Percentiles rank a stretch among this genome's conserved stretches.
phyloP scores from a whole-genome alignment of 306 rosid species.

The Casuarina glauca region DNA sequence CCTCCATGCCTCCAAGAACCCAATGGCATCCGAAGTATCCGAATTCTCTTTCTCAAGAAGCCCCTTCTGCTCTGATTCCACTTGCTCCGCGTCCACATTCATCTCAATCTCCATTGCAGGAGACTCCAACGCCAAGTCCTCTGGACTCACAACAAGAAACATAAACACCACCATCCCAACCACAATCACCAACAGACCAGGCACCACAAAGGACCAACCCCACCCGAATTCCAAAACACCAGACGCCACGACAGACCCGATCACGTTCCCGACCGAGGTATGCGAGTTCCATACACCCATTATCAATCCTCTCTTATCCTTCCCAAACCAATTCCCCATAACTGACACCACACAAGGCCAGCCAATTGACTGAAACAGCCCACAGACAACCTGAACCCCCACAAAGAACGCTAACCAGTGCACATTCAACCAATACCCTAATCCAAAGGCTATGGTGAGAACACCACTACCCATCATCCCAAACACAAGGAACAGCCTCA shows the following conservation, averaged over 20 bases:
- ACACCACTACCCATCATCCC: conserved; percentile 94
- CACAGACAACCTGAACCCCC: conserved; percentile 74
- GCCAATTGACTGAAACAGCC: conserved; percentile 91
- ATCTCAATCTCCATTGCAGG: conserved; percentile 55
- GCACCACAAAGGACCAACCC: conserved; percentile 96
- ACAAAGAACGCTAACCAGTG: conserved; percentile 71
- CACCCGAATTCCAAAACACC: conserved; percentile 81
- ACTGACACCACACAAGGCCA: conserved; percentile 98
- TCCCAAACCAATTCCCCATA: conserved; percentile 87
- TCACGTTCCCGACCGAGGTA: conserved; percentile 85
- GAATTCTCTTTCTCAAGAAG: conserved; percentile 43
- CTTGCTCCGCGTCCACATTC: conserved; percentile 40
- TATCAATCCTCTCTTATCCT: conserved; percentile 81
- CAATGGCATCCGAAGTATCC: conserved; percentile 69
- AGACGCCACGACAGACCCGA: conserved; percentile 77
- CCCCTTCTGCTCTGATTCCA: conserved; percentile 67
- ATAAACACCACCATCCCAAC: conserved; percentile 62
- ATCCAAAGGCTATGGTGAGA: conserved; percentile 65
- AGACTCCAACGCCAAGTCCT: conserved; percentile 58
- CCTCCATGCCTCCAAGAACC: conserved; percentile 94
- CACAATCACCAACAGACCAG: conserved; percentile 69
- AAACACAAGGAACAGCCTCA: conserved; percentile 78
- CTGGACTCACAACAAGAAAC: conserved; percentile 76
- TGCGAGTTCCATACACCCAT: conserved; percentile 95
- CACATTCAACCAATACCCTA: conserved; percentile 82